Evolutionary conservation across 2,329 filamentous ascomycete species (phyloP).

Genomic region (Sphaerostilbella broomeana): DNA sequence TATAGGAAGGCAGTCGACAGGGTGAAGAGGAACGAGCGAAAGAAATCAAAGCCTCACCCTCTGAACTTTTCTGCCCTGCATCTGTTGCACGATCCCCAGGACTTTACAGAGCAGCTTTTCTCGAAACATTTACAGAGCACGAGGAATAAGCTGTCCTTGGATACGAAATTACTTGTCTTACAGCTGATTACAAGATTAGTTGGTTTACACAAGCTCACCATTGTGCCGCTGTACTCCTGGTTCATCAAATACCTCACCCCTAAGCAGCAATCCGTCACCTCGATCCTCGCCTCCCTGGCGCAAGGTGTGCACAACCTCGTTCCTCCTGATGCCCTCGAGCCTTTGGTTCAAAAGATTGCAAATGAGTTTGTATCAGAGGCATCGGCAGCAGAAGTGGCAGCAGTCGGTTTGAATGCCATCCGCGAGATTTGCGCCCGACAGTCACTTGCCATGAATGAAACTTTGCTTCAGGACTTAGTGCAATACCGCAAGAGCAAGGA

Average conservation of each 20-base stretch:
- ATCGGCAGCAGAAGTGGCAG: slow-evolving; percentile 80
- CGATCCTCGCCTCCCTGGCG: slow-evolving; percentile 84
- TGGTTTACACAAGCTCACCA: slow-evolving; percentile 83
- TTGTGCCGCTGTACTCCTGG: slow-evolving; percentile 90
- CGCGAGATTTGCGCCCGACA: slow-evolving; percentile 89
- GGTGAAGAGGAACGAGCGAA: slow-evolving; percentile 75
- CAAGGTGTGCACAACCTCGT: slow-evolving; percentile 89
- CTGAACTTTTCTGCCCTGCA: slow-evolving; percentile 96
- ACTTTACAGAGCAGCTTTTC: slow-evolving; percentile 85
- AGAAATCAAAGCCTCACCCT: slow-evolving; percentile 79
- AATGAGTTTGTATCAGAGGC: slow-evolving; percentile 98
- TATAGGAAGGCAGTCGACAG: slow-evolving; percentile 77
- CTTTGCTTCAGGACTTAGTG: slow-evolving; percentile 88
- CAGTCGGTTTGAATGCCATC: slow-evolving; percentile 89
- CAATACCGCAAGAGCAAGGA: slow-evolving; percentile 97
- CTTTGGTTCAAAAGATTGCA: slow-evolving; percentile 87
- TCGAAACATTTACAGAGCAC: slow-evolving; percentile 83
- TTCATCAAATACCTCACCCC: slow-evolving; percentile 90
- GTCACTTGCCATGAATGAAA: slow-evolving; percentile 93
- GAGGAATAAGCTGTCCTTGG: slow-evolving; percentile 77
- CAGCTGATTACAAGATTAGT: slow-evolving; percentile 88
- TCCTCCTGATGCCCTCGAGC: slow-evolving; percentile 86
- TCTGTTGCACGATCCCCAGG: slow-evolving; percentile 87
- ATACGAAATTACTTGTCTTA: slow-evolving; percentile 83
- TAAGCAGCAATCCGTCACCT: slow-evolving; percentile 82